phyloP scores from a whole-genome alignment of 2,329 filamentous ascomycete genomes.

The Biscogniauxia mediterranea region DNA sequence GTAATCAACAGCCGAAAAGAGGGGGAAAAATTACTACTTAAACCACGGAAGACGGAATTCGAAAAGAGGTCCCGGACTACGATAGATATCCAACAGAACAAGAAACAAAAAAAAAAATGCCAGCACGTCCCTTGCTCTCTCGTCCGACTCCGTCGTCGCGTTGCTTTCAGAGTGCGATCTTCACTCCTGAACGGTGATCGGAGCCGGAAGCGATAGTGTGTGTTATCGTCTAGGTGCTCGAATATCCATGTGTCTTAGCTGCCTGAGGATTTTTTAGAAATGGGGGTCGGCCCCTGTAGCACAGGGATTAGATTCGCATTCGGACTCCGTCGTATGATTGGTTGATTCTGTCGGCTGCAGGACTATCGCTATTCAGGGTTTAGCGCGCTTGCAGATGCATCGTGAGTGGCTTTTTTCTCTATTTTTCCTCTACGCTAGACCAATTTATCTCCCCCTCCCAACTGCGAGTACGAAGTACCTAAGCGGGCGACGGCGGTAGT shows the following conservation, averaged over 20 bases:
- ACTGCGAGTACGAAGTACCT: background rate
- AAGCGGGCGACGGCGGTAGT: background rate
- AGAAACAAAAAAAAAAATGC: background rate
- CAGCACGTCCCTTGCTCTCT: background rate
- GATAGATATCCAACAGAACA: background rate
- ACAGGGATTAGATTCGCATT: background rate
- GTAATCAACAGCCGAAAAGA: background rate
- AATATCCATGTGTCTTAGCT: background rate
- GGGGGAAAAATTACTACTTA: background rate
- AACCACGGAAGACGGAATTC: background rate
- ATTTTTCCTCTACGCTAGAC: background rate
- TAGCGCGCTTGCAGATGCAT: conserved; percentile 4
- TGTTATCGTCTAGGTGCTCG: background rate
- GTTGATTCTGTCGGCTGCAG: background rate
- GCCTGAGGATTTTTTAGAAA: background rate
- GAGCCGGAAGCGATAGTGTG: conserved; percentile 1
- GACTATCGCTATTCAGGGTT: background rate
- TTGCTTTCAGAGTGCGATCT: background rate
- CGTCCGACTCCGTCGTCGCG: background rate
- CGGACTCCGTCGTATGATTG: background rate
- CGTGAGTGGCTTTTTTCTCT: conserved; percentile 19
- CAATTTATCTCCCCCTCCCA: background rate
- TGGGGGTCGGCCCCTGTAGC: background rate
- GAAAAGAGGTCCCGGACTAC: background rate
- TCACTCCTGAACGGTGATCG: background rate